Conservation (phyloP, 116 monocot genomes). For the Cymodocea nodosa region DNA sequence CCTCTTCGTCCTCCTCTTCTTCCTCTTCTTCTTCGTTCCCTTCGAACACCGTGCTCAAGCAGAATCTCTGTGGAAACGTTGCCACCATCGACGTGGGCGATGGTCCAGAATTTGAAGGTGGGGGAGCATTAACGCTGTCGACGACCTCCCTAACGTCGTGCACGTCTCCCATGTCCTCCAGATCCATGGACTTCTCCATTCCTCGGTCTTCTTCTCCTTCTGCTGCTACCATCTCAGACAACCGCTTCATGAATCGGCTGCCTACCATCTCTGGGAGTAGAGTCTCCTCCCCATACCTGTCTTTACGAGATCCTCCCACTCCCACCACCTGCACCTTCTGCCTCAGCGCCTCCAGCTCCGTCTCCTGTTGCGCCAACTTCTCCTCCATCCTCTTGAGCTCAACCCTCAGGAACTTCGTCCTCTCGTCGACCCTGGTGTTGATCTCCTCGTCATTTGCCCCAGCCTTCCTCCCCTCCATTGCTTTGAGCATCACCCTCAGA, state of each 20-base stretch:
- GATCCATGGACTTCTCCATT: slow-evolving; percentile 86
- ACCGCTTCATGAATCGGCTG: slow-evolving; percentile 29
- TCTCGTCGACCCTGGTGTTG: slow-evolving; percentile 33
- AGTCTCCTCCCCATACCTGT: slow-evolving; percentile 5
- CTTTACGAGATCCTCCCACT: background rate
- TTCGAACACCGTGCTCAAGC: slow-evolving; percentile 76
- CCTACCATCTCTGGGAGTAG: slow-evolving; percentile 13
- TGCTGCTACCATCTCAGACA: slow-evolving; percentile 28
- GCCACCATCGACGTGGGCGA: slow-evolving; percentile 4
- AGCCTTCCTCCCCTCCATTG: slow-evolving; percentile 23
- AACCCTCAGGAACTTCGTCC: slow-evolving; percentile 24
- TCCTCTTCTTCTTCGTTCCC: slow-evolving; percentile 50
- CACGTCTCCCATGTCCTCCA: slow-evolving; percentile 27
- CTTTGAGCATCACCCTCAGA: slow-evolving; percentile 26
- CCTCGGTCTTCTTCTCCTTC: slow-evolving; percentile 29
- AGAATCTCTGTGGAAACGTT: slow-evolving; percentile 23
- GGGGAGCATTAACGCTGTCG: slow-evolving; percentile 6
- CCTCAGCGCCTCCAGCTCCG: slow-evolving; percentile 44
- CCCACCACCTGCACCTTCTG: slow-evolving; percentile 34
- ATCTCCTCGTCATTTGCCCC: slow-evolving; percentile 43
- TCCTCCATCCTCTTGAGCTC: slow-evolving; percentile 64
- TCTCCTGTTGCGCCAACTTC: slow-evolving; percentile 38
- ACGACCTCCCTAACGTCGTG: slow-evolving; percentile 61
- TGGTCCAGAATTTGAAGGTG: background rate
- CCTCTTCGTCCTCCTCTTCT: slow-evolving; percentile 24